A percentile compares a stretch with the other conserved stretches of the same genome.
These are phyloP conservation scores for Phytophthora crassamura DNA, from an alignment of 352 stramenopile genomes.

Conservation along the genomic window DNA sequence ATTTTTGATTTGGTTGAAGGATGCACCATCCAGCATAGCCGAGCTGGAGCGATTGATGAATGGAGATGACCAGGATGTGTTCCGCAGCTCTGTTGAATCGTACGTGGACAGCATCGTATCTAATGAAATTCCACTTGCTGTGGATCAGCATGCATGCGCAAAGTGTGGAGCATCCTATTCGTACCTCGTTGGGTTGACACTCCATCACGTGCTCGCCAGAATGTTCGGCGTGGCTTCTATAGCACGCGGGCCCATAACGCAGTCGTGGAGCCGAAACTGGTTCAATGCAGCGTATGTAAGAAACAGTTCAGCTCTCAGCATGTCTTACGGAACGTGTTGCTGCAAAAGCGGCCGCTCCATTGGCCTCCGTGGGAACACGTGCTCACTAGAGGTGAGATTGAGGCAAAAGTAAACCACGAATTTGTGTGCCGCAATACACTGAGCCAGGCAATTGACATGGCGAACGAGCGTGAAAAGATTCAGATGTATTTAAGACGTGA, in stretches of 20 bases:
- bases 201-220: background rate
- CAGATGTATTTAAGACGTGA: background rate
- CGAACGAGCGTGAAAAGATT: no score
- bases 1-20: background rate
- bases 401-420: no score
- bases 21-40: no score
- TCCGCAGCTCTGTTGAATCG: background rate
- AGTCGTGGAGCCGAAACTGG: background rate
- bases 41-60: no score
- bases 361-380: no score
- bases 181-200: background rate
- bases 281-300: slow-evolving; percentile 3
- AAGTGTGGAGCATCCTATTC: slow-evolving; percentile 2
- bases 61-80: background rate
- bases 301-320: slow-evolving; percentile 5
- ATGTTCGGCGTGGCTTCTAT: background rate
- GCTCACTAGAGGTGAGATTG: no score
- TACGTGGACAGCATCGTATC: slow-evolving; percentile 6
- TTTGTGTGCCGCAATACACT: background rate
- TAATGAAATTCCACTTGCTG: no score
- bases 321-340: no score
- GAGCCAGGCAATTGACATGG: background rate
- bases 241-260: background rate
- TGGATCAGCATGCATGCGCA: no score
- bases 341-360: no score